Base-by-base conservation (phyloP, 202 grass and related monocot genomes). In the Saccharum hybrid region DNA sequence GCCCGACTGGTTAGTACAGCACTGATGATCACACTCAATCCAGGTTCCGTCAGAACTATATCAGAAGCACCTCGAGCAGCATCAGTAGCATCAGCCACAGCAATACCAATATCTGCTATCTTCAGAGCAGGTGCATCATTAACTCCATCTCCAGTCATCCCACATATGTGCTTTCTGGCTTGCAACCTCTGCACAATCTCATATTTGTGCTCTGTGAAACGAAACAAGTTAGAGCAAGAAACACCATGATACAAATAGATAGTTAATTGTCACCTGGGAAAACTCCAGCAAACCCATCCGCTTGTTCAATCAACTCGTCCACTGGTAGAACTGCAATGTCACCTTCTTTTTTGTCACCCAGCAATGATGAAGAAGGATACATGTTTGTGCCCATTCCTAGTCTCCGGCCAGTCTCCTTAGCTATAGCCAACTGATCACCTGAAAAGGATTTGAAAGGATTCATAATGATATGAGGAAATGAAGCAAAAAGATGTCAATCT, bases 391-490 rank as follows among this genome's bases (percentile, higher is more conserved):
- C 91, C 91, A 93, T 93, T 68, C 87, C 91, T 45, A 93, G 71
- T 66, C 91, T 93, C 78, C 91, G 85, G 12, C 88, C 91, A 63
- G 88, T 93, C 71, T 93, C 91, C 79, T 93, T 93, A 76, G 78
- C 91, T 48, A 93, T 93, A 73, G 91, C 91, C 81, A 93, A 82
- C 33, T 93, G 91, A 79, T 93, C 91, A 85, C 91, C 89, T 91
- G 71, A 83, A 77, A 76, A 85, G 60, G 46, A 71, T 71, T 66
- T 26, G 80, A 79, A 11, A 23, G 45, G 56, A 79, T 65, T 81
- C 13, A 86, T 10, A 76, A 76, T 6, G 16, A 46, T 23, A 37
- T 43, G 33, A 7, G 7, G 63, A 28, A 67, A 26, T 79, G 39
- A n/a, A 79, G 60, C 46, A 52, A 30, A 63, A 86, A 75, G 1